Evolutionary conservation across 768 basidiomycete genomes (phyloP), one percentile per base, ranked within the genome.

Genomic region (Auriscalpium vulgare): DNA sequence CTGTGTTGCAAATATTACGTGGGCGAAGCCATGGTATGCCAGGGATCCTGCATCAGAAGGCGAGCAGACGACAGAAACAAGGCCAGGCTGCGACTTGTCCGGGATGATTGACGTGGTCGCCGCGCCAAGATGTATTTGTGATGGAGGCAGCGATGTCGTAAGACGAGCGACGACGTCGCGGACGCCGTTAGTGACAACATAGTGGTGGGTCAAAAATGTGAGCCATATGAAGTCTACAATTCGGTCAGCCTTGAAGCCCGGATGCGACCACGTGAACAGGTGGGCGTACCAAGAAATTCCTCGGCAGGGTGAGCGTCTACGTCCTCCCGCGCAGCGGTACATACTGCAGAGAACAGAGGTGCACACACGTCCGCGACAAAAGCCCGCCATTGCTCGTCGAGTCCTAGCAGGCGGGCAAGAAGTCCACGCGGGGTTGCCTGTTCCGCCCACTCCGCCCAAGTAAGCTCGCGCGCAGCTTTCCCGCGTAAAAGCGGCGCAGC

Each of bases 1-100:
- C 66, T 89, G 87, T 0, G 88, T 90, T 6, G 85, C 88, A 50
- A 90, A 74, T 7, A 90, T 70, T 56, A 92, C 69, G 64, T 86
- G 83, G 50, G 80, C 76, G 63, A 89, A 89, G 8, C 81, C 83
- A 7, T 61, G 37, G 59, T 74, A 68, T 2, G 68, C 65, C 16
- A 55, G 59, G 10, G 60, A 40, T 5, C 19, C 45, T 21, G 70
- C 65, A 16, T 67, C 65, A 19, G 65, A 58, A 23, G 67, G 67
- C 38, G 65, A 55, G 51, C 73, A 79, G 29, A 72, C 66, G 21
- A 82, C 71, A 17, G 74, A 68, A 17, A 70, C 69, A 14, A 68
- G 69, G 16, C 60, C 66, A 8, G 69, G 54, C 49, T 75, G 61
- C 9, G 66, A 47, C 10, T 66, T 63, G 59, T 80, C 75, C 2